Base-by-base conservation (phyloP, 305 asterid genomes). In the Fraxinus ornus region DNA sequence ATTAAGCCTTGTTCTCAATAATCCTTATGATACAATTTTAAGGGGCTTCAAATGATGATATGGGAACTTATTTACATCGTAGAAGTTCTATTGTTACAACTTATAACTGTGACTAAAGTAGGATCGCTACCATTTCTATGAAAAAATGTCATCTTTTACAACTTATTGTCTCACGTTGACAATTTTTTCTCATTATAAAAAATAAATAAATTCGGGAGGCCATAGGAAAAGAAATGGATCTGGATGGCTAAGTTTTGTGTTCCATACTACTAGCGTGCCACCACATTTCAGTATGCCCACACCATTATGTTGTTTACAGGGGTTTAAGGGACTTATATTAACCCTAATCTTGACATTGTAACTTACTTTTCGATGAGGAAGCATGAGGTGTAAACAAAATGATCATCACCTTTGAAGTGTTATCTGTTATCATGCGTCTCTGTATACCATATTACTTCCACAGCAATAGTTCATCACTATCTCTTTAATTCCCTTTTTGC, bases 401-500 rank as follows among this genome's bases (percentile, higher is more conserved):
- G 36, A 26, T 70, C 33, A 26, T 1, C 17, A 57, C 35, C 60
- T 12, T 37, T 78, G 75, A 26, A 26, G 60, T 47, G 32, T 19
- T 24, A 26, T 41, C 39, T 15, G 68, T 4, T 8, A 77, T 49
- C 79, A 24, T 2, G 3, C 62, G 47, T 37, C 36, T 74, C 76
- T 70, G 22, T 5, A 70, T 70, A 30, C 22, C 24, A 13, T 30
- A 30, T 30, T 32, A 70, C 77, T 79, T 75, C 24, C 39, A 7
- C 60, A 24, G 22, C 62, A 52, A 52, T 52, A 52, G 62, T 13
- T 22, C 13, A 4, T 78, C 39, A 15, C 1, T 76, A 15, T 78
- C 70, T 77, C 57, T 83, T 32, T 66, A 36, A 9, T 26, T 21
- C 17, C 82, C 52, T 49, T 73, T 77, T 78, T 75, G 55, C 78